These are phyloP conservation scores for Calonectria fujianensis DNA, from an alignment of 2,329 filamentous ascomycete species.

Conservation along the genomic window DNA sequence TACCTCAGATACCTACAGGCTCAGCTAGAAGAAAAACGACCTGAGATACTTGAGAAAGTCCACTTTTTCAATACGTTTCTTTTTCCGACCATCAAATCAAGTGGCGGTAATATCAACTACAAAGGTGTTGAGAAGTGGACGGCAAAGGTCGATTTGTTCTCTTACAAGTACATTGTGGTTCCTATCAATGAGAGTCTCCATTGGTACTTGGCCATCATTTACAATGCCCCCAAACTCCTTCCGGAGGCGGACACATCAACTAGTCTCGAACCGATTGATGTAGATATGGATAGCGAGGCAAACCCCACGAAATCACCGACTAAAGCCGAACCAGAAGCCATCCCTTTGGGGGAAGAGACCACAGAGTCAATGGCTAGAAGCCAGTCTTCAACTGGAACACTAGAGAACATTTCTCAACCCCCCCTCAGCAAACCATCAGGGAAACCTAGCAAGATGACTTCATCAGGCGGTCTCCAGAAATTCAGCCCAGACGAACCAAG, in stretches of 20 bases:
- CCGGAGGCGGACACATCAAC: conserved; percentile 41
- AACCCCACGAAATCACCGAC: conserved; percentile 39
- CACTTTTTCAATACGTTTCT: conserved; percentile 97
- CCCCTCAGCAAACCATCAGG: conserved; percentile 23
- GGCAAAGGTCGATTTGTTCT: conserved; percentile 86
- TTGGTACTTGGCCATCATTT: conserved; percentile 97
- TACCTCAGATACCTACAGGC: conserved; percentile 86
- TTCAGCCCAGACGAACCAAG: conserved; percentile 73
- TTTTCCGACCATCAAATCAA: conserved; percentile 83
- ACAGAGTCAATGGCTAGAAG: conserved; percentile 33
- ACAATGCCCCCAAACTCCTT: conserved; percentile 84
- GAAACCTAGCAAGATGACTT: conserved; percentile 44
- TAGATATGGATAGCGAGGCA: conserved; percentile 41
- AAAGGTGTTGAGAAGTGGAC: conserved; percentile 92
- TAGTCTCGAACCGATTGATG: conserved; percentile 41
- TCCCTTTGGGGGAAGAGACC: conserved; percentile 51
- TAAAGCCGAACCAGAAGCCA: conserved; percentile 49
- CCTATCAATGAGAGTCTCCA: conserved; percentile 92
- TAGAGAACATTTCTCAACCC: conserved; percentile 12
- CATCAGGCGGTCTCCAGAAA: conserved; percentile 48
- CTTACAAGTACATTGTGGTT: conserved; percentile 91
- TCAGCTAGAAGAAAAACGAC: conserved; percentile 72
- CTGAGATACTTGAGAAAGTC: conserved; percentile 77
- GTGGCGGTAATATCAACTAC: conserved; percentile 83
- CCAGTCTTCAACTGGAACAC: conserved; percentile 26